Evolutionary conservation across 768 basidiomycete genomes (phyloP), one percentile per base, ranked within the genome.

Genomic region (Mycena belliarum): DNA sequence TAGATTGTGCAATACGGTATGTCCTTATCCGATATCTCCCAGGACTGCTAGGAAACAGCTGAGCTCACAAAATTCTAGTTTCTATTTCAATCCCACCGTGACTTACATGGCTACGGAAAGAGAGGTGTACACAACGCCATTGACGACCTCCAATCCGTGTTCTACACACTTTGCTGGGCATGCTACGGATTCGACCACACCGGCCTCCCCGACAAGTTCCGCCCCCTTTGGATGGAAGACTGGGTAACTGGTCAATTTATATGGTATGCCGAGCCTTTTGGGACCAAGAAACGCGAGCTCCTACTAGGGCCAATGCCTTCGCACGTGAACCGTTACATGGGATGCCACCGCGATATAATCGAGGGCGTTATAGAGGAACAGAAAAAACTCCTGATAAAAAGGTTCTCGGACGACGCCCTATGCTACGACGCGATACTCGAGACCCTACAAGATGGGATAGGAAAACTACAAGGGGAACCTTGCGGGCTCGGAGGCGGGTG

Each of bases 181-280:
- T 59, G 57, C 41, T 59, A 59, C 23, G 57, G 57, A n/a, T 59
- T 53, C 32, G 51, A 49, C 21, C 57, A 59, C 25, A 53, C 38
- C 4, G 57, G 51, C 18, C 38, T 45, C 10, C 40, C 32, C n/a
- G 57, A 59, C n/a, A 59, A 44, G 38, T 59, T 48, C 33, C 51
- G 57, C 3, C 57, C 57, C 12, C 20, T 16, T 23, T 53, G 56
- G 57, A 52, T 53, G 50, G 16, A 10, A 8, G 1, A 25, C 35
- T 58, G 57, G 51, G 21, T n/a, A n/a, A n/a, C n/a, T n/a, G n/a
- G n/a, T n/a, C n/a, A n/a, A n/a, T n/a, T n/a, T n/a, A n/a, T n/a
- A n/a, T n/a, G n/a, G n/a, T n/a, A n/a, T n/a, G n/a, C n/a, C n/a
- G n/a, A n/a, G n/a, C n/a, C n/a, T 2, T 25, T 24, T 43, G 26